Evolutionary conservation across 2,329 filamentous ascomycete species (phyloP), one percentile per base, ranked within the genome.

Genomic region (Pseudopithomyces chartarum): DNA sequence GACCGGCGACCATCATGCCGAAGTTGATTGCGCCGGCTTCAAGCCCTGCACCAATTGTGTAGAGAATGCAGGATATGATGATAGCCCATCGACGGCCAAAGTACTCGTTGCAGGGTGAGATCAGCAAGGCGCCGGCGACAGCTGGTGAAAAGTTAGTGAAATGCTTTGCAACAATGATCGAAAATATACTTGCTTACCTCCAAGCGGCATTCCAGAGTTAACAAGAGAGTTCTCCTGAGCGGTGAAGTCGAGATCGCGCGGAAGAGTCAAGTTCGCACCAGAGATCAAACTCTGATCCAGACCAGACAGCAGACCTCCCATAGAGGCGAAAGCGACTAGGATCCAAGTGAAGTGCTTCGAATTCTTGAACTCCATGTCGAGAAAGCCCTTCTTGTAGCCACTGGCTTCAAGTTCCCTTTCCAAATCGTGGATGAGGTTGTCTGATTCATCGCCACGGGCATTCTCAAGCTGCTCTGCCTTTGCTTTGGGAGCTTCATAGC

Each of bases 251-350:
- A 91, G 78, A 43, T 86, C 85, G 0, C 71, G 62, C 2, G 88
- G 89, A 43, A 91, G 78, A 69, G 84, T 88, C 3, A 91, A 78
- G 66, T 89, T 88, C 48, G 89, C 89, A 51, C 89, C 89, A 12
- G 84, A 87, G 65, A 91, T 91, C 54, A 91, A 79, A 44, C 85
- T 89, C 74, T 91, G 89, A 67, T 91, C 89, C 19, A 91, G 80
- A 58, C 89, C 89, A 1, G 87, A 90, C 0, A 91, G 82, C 20
- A 91, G 78, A 69, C 89, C 89, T 48, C 89, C 88, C 86, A 91
- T 89, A 15, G 86, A 89, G n/a, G 88, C 88, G 64, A 91, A 91
- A 1, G 82, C 85, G 43, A 90, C 87, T 13, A 90, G 80, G 15
- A 89, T 75, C 79, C 83, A 89, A 23, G 88, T 91, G 71, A 90